A percentile compares a stretch with the other conserved stretches of the same genome.
Conservation (phyloP, 345 rosid genomes). For the Eutrema japonicum region DNA sequence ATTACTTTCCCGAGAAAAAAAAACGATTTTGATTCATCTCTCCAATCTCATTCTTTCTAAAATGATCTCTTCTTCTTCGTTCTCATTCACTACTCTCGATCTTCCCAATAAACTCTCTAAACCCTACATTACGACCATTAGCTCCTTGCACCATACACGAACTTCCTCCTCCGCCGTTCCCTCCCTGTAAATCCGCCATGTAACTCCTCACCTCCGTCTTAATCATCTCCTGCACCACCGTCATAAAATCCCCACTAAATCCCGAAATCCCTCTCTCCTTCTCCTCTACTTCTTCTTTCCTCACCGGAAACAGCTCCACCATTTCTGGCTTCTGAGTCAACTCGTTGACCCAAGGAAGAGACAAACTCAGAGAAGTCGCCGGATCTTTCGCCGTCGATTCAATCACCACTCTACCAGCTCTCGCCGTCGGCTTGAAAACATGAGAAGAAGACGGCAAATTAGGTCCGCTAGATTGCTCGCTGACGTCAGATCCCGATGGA, state of each 20-base stretch:
- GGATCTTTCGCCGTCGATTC: conserved; percentile 54
- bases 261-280: conserved; percentile 46
- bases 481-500: conserved; percentile 80
- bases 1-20: conserved; percentile 39
- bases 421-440: conserved; percentile 51
- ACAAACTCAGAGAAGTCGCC: conserved; percentile 60
- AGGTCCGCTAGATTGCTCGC: conserved; percentile 61
- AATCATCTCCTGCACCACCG: conserved; percentile 89
- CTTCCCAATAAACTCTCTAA: conserved; percentile 67
- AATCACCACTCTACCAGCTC: conserved; percentile 50
- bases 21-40: conserved; percentile 18
- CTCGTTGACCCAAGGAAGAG: conserved; percentile 60
- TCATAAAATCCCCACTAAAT: conserved; percentile 66
- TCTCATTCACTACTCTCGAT: conserved; percentile 56
- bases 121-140: conserved; percentile 52
- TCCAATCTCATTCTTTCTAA: background rate
- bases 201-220: conserved; percentile 80
- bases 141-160: conserved; percentile 57
- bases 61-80: background rate
- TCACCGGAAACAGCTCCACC: conserved; percentile 39
- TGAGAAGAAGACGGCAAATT: conserved; percentile 20
- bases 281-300: conserved; percentile 31
- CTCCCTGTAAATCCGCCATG: conserved; percentile 59
- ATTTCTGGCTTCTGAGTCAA: conserved; percentile 8
- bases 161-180: conserved; percentile 41